Evolutionary conservation across 75 land plant species (phyloP).

Genomic region (Pinus taeda): DNA sequence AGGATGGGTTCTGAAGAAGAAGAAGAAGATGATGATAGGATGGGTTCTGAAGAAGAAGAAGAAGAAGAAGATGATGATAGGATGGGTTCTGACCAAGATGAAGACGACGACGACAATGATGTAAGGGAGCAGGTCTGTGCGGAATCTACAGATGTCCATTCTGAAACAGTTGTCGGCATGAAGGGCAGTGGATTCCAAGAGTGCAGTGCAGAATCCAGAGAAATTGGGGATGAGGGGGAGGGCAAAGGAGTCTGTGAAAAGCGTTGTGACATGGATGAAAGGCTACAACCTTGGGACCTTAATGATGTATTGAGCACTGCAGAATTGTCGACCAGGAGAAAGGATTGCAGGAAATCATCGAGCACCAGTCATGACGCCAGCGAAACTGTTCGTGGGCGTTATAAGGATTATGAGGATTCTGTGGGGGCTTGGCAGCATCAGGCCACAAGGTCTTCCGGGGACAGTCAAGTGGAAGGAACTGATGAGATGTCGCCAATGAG

Average conservation of each 20-base stretch:
- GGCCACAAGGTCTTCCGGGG: constrained; percentile 11
- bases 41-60: constrained; percentile 12
- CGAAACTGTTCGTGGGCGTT: constrained; percentile 5
- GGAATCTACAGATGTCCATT: constrained; percentile 3
- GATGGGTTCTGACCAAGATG: constrained; percentile 14
- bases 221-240: not conserved
- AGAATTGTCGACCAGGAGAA: constrained; percentile 12
- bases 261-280: constrained; percentile 12
- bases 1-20: constrained; percentile 4
- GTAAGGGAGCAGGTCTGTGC: not conserved
- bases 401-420: constrained; percentile 2
- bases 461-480: constrained; percentile 29
- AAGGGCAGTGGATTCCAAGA: constrained; percentile 5
- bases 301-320: constrained; percentile 52
- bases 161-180: not conserved
- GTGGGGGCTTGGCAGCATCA: constrained; percentile 6
- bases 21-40: not conserved
- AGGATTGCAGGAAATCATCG: constrained; percentile 7
- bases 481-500: constrained; percentile 53
- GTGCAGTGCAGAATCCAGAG: constrained; percentile 15
- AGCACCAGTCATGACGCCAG: constrained; percentile 13
- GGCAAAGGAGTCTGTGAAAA: not conserved
- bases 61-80: constrained; percentile 5
- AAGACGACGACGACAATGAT: not conserved
- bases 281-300: constrained; percentile 13